Conservation (phyloP, 495 filamentous ascomycete genomes). For the Symbiotaphrina buchneri region DNA sequence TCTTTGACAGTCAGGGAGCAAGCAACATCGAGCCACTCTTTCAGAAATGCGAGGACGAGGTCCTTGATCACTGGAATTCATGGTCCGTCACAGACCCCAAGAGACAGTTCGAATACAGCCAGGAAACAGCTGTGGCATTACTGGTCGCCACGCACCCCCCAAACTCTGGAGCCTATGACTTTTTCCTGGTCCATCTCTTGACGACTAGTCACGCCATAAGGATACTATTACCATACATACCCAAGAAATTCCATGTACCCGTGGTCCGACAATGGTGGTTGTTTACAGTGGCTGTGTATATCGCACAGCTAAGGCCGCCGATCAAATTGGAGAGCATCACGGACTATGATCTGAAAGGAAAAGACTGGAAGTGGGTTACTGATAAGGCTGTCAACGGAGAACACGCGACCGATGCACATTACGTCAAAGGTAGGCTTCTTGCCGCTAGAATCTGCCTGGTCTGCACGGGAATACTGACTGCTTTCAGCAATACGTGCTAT, state of each 20-base stretch:
- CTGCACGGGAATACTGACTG: not conserved
- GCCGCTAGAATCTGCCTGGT: not conserved
- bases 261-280: constrained; percentile 81
- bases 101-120: constrained; percentile 53
- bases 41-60: constrained; percentile 35
- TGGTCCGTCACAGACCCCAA: constrained; percentile 43
- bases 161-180: constrained; percentile 39
- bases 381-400: constrained; percentile 40
- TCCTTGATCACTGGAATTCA: constrained; percentile 75
- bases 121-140: constrained; percentile 50
- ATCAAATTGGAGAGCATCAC: constrained; percentile 40
- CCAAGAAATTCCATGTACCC: constrained; percentile 41
- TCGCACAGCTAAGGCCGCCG: constrained; percentile 46
- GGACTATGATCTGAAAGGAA: constrained; percentile 32
- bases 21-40: constrained; percentile 47
- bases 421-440: constrained; percentile 40
- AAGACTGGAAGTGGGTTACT: constrained; percentile 56
- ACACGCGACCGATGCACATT: constrained; percentile 53
- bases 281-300: constrained; percentile 53
- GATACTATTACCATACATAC: constrained; percentile 60
- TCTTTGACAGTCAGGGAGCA: constrained; percentile 28
- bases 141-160: constrained; percentile 36
- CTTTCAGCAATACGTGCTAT: constrained; percentile 42
- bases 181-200: constrained; percentile 62
- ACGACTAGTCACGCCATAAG: constrained; percentile 75